Evolutionary conservation across 2,329 filamentous ascomycete species (phyloP), one percentile per base, ranked within the genome.

Genomic region (Fusarium poae): DNA sequence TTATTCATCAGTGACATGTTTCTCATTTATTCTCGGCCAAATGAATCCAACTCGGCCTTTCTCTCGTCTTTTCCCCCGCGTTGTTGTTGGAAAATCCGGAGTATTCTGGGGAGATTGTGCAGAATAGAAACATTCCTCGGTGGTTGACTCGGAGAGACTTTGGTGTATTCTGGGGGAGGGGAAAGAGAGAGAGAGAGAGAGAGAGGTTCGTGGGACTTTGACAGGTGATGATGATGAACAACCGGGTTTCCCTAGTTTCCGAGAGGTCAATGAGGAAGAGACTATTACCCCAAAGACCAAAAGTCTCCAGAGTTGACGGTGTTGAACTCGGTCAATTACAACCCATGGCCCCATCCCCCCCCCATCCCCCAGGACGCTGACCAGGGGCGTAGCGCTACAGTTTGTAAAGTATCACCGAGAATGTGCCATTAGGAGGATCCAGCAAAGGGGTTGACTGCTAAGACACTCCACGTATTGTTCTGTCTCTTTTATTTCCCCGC

Each of bases 341-440:
- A 68, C 65, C 59, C 65, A 73, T 55, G 39, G 4, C 40, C 21
- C 65, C 67, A 65, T 73, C n/a, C n/a, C n/a, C n/a, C n/a, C 21
- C 13, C 39, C 39, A 25, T 42, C n/a, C n/a, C n/a, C n/a, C n/a
- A n/a, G 39, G 39, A 44, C 20, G 71, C 67, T 71, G 61, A 49
- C 61, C 56, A 53, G 62, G 67, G 68, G 65, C 59, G 68, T 76
- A 75, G 75, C 72, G 48, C 48, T 50, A 50, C 48, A 21, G 76
- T 60, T 59, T 59, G n/a, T 67, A 60, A 71, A 78, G 74, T 78
- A 78, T 71, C 71, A 75, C 77, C 76, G 77, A 78, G 75, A 73
- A 75, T 75, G 70, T 67, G 64, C 74, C 76, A 74, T 76, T 77
- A 70, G 62, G 70, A 71, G 65, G 62, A 39, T 51, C 56, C 40